A percentile compares a stretch with the other conserved stretches of the same genome.
Evolutionary conservation across 176 grass and related monocot genomes (phyloP).

Genomic region (Oryza brachyantha): DNA sequence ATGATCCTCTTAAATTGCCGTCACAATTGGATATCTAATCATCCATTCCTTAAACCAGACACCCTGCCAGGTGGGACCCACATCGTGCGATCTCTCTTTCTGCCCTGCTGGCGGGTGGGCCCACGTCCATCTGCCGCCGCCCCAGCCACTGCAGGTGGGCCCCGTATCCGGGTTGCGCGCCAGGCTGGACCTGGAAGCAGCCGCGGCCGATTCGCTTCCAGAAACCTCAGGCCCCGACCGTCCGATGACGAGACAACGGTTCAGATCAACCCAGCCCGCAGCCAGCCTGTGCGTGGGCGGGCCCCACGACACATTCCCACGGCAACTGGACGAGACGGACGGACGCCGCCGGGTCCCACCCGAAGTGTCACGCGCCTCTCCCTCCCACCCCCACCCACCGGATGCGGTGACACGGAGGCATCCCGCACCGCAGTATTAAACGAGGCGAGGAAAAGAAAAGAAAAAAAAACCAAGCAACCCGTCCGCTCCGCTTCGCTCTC

Average conservation of each 20-base stretch:
- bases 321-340: too few relatives aligned
- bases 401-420: too few relatives aligned
- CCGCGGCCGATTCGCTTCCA: not conserved
- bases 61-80: too few relatives aligned
- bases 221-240: not conserved
- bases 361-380: too few relatives aligned
- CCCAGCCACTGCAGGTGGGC: not conserved
- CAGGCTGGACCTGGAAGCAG: not conserved
- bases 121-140: not conserved
- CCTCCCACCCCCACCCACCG: not conserved
- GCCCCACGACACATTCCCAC: not conserved
- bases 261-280: not conserved
- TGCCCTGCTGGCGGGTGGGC: too few relatives aligned
- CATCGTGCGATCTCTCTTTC: too few relatives aligned
- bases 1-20: constrained; percentile 7
- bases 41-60: not conserved
- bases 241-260: not conserved
- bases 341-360: not conserved
- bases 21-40: not conserved
- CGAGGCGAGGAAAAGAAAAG: too few relatives aligned
- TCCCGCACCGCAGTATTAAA: too few relatives aligned
- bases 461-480: not conserved
- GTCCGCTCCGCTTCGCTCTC: not conserved
- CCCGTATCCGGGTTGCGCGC: not conserved
- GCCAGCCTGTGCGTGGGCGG: not conserved